phyloP scores from a whole-genome alignment of 2,329 filamentous ascomycete genomes.

The Alternaria sp. region DNA sequence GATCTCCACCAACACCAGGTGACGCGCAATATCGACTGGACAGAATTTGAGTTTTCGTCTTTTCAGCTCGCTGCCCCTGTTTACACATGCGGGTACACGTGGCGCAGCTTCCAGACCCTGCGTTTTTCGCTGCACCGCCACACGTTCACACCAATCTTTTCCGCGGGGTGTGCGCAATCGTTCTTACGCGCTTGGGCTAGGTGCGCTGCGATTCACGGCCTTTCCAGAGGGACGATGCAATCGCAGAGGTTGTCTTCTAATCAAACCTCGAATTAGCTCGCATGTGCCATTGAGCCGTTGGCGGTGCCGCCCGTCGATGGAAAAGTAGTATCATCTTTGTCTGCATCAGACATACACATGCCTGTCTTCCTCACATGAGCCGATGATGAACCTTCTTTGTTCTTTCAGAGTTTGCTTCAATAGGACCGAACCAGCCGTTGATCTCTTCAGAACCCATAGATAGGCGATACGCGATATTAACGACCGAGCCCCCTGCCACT shows the following conservation, averaged over 20 bases:
- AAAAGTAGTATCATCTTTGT: not conserved
- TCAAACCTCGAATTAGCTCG: not conserved
- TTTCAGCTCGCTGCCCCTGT: constrained; percentile 27
- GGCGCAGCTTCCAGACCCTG: constrained; percentile 3
- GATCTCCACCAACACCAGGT: constrained; percentile 7
- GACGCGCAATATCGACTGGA: not conserved
- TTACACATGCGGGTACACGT: constrained; percentile 15
- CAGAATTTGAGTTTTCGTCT: constrained; percentile 5
- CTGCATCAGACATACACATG: not conserved
- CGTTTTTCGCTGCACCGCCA: constrained; percentile 2
- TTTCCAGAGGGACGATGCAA: not conserved
- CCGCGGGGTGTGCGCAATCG: not conserved
- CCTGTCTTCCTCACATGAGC: not conserved
- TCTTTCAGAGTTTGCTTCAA: not conserved
- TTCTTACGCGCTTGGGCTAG: not conserved
- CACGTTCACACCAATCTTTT: not conserved
- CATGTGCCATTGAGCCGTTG: not conserved
- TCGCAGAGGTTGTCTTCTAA: not conserved
- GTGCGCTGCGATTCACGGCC: not conserved
- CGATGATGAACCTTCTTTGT: not conserved
- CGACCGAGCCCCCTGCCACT: not conserved
- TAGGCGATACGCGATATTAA: not conserved
- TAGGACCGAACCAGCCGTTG: constrained; percentile 1
- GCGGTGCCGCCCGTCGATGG: not conserved
- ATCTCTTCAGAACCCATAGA: not conserved